Evolutionary conservation across 306 rosid genomes (phyloP).

Genomic region (Acacia confusa): DNA sequence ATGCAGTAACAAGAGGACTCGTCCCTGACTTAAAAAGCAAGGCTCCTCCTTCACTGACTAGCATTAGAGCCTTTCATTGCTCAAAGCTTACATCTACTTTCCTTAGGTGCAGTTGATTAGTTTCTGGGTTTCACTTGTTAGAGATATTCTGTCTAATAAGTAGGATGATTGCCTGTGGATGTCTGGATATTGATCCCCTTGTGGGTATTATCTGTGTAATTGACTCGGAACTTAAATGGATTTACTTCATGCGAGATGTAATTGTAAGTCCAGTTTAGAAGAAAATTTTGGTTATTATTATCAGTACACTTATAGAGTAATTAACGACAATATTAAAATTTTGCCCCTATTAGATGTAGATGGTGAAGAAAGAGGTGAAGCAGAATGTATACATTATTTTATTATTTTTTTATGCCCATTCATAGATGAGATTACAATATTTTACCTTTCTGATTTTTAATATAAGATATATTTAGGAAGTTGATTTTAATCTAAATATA

Average conservation of each 20-base stretch:
- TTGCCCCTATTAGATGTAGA: too few relatives aligned
- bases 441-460: too few relatives aligned
- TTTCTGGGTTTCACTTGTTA: constrained; percentile 29
- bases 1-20: constrained; percentile 87
- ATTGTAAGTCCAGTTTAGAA: not conserved
- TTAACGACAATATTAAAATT: too few relatives aligned
- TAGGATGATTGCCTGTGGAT: constrained; percentile 39
- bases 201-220: constrained; percentile 29
- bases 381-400: too few relatives aligned
- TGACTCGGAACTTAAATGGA: constrained; percentile 26
- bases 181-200: constrained; percentile 29
- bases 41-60: constrained; percentile 21
- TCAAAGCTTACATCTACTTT: constrained; percentile 32
- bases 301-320: too few relatives aligned
- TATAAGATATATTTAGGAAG: too few relatives aligned
- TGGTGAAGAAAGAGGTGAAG: too few relatives aligned
- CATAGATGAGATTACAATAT: too few relatives aligned
- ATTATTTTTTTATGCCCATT: too few relatives aligned
- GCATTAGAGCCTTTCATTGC: constrained; percentile 32
- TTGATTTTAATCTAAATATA: too few relatives aligned
- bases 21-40: constrained; percentile 41
- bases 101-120: constrained; percentile 37
- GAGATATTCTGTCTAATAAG: constrained; percentile 39
- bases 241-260: not conserved
- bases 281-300: too few relatives aligned